These are phyloP conservation scores for Plenodomus tracheiphilus DNA, from an alignment of 2,329 filamentous ascomycete genomes.

Conservation along the genomic window DNA sequence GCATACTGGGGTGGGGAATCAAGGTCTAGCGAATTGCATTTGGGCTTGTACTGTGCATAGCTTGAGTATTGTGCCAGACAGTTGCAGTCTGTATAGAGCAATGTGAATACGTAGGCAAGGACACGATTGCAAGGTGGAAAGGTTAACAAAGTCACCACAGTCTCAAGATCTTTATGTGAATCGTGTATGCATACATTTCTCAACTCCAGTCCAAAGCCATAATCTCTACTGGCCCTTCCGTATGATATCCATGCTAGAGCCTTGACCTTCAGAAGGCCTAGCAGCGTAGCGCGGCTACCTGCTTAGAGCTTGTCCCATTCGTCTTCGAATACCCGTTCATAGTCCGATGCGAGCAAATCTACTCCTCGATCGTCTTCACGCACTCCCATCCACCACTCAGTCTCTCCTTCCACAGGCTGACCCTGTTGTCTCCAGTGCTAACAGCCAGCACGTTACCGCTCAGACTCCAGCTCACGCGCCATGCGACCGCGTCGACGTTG, in stretches of 20 bases:
- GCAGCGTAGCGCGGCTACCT: background rate
- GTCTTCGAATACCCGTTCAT: background rate
- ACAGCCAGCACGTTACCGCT: constrained; percentile 96
- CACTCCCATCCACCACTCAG: constrained; percentile 95
- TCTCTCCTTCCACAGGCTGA: constrained; percentile 98
- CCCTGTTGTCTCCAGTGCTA: constrained; percentile 92
- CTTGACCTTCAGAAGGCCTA: background rate
- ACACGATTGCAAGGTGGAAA: too few relatives aligned
- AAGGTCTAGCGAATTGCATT: too few relatives aligned
- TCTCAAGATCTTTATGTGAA: background rate
- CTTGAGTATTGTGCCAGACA: too few relatives aligned
- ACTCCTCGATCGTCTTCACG: constrained; percentile 95
- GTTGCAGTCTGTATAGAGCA: too few relatives aligned
- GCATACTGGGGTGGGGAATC: too few relatives aligned
- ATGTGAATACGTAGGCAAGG: too few relatives aligned
- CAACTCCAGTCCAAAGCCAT: background rate
- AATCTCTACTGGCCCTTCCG: too few relatives aligned
- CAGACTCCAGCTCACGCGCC: constrained; percentile 97
- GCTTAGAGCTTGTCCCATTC: background rate
- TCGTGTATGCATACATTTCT: background rate
- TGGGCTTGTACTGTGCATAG: background rate
- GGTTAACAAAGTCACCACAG: too few relatives aligned
- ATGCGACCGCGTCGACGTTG: constrained; percentile 85
- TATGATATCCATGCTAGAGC: too few relatives aligned
- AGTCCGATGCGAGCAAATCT: background rate